These are phyloP conservation scores for Ambrosia artemisiifolia DNA, from an alignment of 129 eudicot species.

Conservation along the genomic window DNA sequence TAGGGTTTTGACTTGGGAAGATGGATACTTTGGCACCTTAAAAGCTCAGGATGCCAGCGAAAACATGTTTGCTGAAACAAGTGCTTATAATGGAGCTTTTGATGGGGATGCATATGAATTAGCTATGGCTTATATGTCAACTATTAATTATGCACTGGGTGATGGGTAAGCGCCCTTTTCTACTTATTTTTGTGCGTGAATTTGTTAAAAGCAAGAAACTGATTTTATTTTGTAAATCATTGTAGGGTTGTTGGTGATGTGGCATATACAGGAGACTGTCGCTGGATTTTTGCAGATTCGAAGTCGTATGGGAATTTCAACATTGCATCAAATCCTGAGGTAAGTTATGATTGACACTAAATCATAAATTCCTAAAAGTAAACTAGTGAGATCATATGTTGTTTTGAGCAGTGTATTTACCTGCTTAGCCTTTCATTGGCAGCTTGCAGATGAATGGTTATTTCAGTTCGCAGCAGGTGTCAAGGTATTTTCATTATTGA, in stretches of 20 bases:
- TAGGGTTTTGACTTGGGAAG: conserved; percentile 83
- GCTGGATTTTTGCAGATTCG: conserved; percentile 57
- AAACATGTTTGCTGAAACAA: conserved; percentile 31
- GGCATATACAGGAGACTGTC: conserved; percentile 49
- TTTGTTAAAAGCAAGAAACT: background rate
- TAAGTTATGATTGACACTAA: conserved; percentile 21
- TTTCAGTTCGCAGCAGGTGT: conserved; percentile 79
- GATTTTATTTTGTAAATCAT: background rate
- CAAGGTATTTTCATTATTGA: conserved; percentile 53
- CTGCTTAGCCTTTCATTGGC: conserved; percentile 25
- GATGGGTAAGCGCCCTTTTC: conserved; percentile 58
- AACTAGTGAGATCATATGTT: conserved; percentile 5
- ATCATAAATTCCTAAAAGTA: background rate
- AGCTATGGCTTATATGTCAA: conserved; percentile 67
- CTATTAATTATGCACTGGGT: conserved; percentile 57
- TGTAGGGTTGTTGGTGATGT: conserved; percentile 74
- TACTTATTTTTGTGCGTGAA: background rate
- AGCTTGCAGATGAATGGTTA: conserved; percentile 73
- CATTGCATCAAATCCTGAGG: conserved; percentile 50
- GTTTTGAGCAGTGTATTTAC: conserved; percentile 15
- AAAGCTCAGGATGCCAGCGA: conserved; percentile 33
- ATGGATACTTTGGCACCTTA: conserved; percentile 54
- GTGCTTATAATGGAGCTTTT: conserved; percentile 27
- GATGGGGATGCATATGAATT: conserved; percentile 38
- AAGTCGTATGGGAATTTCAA: conserved; percentile 30